These are phyloP conservation scores for Hymenoscyphus occultus DNA, from an alignment of 2,329 filamentous ascomycete genomes.

Conservation along the genomic window DNA sequence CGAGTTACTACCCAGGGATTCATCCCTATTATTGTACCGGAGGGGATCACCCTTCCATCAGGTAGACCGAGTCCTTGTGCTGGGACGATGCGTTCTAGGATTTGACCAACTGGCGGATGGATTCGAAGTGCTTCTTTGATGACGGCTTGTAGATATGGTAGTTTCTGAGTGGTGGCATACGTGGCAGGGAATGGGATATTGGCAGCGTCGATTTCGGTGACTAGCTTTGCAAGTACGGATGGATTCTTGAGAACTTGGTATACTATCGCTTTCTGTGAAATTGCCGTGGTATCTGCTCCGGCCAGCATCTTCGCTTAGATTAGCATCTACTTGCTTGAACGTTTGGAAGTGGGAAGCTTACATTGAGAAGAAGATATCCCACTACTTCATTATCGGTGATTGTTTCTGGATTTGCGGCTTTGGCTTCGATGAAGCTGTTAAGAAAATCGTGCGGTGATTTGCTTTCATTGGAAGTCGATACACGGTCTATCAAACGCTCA, in stretches of 20 bases:
- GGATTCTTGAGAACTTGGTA: conserved; percentile 39
- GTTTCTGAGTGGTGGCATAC: conserved; percentile 30
- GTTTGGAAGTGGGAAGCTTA: neutral
- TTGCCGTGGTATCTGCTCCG: conserved; percentile 39
- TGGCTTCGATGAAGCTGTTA: conserved; percentile 28
- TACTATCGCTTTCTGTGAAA: conserved; percentile 36
- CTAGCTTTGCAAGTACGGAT: conserved; percentile 23
- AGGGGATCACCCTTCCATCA: conserved; percentile 45
- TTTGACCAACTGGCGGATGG: conserved; percentile 47
- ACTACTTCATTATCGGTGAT: conserved; percentile 14
- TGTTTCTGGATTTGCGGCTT: conserved; percentile 14
- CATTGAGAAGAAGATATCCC: conserved; percentile 12
- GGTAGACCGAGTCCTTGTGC: conserved; percentile 39
- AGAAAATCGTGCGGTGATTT: conserved; percentile 27
- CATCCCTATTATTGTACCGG: conserved; percentile 49
- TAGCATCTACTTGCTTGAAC: neutral
- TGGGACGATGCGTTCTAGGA: conserved; percentile 51
- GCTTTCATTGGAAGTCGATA: conserved; percentile 5
- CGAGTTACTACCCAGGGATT: conserved; percentile 48
- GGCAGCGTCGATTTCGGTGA: conserved; percentile 40
- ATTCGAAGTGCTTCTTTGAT: conserved; percentile 50
- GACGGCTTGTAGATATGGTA: conserved; percentile 50
- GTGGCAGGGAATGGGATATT: conserved; percentile 29
- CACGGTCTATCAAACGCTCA: conserved; percentile 15
- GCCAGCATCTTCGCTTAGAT: conserved; percentile 22